Percentiles rank a stretch among this genome's conserved stretches.
phyloP scores from a whole-genome alignment of 805 yeast genomes.

The Yarrowia deformans region DNA sequence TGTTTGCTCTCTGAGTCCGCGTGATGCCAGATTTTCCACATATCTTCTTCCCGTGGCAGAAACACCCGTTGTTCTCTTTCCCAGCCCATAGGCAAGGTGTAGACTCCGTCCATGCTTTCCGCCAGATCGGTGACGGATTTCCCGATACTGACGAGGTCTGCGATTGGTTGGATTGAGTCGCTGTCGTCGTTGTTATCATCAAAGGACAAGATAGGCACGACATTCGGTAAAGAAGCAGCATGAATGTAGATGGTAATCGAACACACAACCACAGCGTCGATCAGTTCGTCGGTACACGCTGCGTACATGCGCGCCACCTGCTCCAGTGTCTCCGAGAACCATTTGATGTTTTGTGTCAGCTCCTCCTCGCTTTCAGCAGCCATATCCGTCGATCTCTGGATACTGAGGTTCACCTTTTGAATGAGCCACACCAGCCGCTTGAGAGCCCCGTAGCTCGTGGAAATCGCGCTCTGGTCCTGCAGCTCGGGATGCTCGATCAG shows the following conservation, averaged over 20 bases:
- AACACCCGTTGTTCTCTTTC: neutral
- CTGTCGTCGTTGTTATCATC: neutral
- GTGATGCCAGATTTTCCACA: conserved; percentile 15
- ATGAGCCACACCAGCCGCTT: conserved; percentile 20
- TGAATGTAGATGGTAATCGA: conserved; percentile 4
- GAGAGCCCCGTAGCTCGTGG: conserved; percentile 2
- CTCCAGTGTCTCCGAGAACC: conserved; percentile 15
- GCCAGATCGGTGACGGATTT: conserved; percentile 15
- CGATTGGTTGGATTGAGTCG: neutral
- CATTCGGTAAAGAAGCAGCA: neutral
- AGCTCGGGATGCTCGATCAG: conserved; percentile 17
- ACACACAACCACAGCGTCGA: conserved; percentile 17
- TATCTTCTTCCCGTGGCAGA: conserved; percentile 14
- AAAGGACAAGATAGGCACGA: conserved; percentile 5
- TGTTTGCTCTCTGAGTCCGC: neutral
- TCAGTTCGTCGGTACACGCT: conserved; percentile 10
- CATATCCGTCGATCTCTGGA: neutral
- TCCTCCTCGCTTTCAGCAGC: conserved; percentile 12
- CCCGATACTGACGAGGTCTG: conserved; percentile 10
- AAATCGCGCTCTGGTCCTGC: neutral
- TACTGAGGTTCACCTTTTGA: neutral
- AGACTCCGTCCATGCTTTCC: neutral
- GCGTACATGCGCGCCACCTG: conserved; percentile 13
- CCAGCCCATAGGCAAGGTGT: neutral
- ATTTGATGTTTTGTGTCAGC: neutral